These are phyloP conservation scores for Saccharomycopsis microspora DNA, from an alignment of 805 yeast species.

Conservation along the genomic window DNA sequence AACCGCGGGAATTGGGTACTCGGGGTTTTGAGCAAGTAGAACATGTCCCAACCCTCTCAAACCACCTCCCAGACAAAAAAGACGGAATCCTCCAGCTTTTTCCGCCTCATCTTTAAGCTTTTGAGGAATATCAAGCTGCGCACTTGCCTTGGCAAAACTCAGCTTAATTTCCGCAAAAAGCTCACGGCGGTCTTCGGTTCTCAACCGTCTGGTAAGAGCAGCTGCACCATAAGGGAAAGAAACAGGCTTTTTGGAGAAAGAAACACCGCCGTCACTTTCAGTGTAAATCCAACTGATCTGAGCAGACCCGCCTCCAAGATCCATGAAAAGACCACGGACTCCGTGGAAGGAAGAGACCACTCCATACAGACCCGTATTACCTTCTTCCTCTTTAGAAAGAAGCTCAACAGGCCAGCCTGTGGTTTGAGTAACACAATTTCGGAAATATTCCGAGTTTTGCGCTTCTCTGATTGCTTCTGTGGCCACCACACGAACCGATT, in stretches of 20 bases:
- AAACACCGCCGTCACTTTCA: conserved; percentile 37
- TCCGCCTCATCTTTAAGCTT: conserved; percentile 39
- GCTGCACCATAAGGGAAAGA: conserved; percentile 70
- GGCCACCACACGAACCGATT: conserved; percentile 55
- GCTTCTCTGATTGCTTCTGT: conserved; percentile 70
- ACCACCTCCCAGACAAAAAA: conserved; percentile 69
- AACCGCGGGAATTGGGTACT: conserved; percentile 59
- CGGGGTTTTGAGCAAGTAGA: conserved; percentile 36
- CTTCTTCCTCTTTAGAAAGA: conserved; percentile 53
- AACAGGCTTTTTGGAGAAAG: conserved; percentile 44
- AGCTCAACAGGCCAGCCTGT: conserved; percentile 59
- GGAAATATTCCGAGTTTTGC: conserved; percentile 47
- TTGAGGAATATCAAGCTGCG: conserved; percentile 40
- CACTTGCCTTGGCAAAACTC: conserved; percentile 39
- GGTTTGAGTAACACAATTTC: conserved; percentile 41
- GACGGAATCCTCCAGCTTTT: conserved; percentile 45
- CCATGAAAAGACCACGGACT: conserved; percentile 58
- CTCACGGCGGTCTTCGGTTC: conserved; percentile 36
- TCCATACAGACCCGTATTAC: conserved; percentile 57
- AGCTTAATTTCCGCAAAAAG: conserved; percentile 42
- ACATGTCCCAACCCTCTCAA: conserved; percentile 59
- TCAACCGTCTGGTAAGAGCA: conserved; percentile 44
- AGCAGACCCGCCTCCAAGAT: conserved; percentile 62
- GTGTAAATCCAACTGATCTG: conserved; percentile 62
- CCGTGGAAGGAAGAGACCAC: conserved; percentile 63